These are phyloP conservation scores for Bassia scoparia DNA, from an alignment of 148 eudicot genomes.

Conservation along the genomic window DNA sequence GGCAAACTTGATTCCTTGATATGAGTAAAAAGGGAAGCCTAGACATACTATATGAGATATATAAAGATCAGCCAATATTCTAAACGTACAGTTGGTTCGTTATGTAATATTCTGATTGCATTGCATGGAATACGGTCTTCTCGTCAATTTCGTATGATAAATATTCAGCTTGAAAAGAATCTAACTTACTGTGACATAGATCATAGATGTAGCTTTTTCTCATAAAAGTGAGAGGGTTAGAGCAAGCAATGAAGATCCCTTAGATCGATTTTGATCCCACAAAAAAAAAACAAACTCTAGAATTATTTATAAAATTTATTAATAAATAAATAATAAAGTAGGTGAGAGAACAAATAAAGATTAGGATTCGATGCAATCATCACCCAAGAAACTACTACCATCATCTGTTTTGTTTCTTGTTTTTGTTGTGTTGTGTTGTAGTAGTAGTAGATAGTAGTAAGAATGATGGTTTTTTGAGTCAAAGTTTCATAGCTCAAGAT, in stretches of 20 bases:
- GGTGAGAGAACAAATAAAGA: conserved; percentile 21
- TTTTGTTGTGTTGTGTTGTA: not conserved
- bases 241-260: conserved; percentile 41
- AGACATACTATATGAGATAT: too few relatives aligned
- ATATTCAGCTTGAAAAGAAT: conserved; percentile 23
- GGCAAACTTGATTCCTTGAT: too few relatives aligned
- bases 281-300: too few relatives aligned
- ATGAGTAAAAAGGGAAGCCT: too few relatives aligned
- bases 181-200: conserved; percentile 12
- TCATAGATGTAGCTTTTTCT: conserved; percentile 16
- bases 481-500: conserved; percentile 18
- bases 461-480: conserved; percentile 32
- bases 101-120: too few relatives aligned
- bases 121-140: too few relatives aligned
- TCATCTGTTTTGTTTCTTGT: conserved; percentile 24
- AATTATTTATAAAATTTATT: not conserved
- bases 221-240: conserved; percentile 23
- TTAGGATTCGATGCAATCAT: conserved; percentile 47
- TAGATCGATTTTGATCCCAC: conserved; percentile 39
- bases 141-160: conserved; percentile 33
- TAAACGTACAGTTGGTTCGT: too few relatives aligned
- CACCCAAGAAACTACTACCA: conserved; percentile 41
- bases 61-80: too few relatives aligned
- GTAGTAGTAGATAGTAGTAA: too few relatives aligned
- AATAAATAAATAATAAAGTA: conserved; percentile 12